A percentile compares a stretch with the other conserved stretches of the same genome.
These are phyloP conservation scores for Digitaria exilis DNA, from an alignment of 202 grass and related monocot species.

Conservation along the genomic window DNA sequence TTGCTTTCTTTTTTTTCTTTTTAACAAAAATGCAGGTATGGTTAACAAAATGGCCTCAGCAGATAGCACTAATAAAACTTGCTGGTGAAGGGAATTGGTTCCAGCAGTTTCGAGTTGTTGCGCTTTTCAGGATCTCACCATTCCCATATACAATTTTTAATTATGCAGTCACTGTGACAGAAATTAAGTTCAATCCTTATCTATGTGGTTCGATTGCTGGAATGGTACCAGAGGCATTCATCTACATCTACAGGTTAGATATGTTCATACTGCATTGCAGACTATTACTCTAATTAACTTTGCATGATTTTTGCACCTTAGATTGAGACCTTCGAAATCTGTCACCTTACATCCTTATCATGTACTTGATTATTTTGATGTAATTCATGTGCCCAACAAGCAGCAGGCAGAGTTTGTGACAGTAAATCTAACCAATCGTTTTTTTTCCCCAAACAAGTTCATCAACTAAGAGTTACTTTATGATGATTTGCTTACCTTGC, in stretches of 20 bases:
- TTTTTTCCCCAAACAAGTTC: background rate
- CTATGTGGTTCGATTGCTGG: slow-evolving; percentile 86
- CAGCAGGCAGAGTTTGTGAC: background rate
- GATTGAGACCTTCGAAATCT: slow-evolving; percentile 11
- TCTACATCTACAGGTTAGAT: slow-evolving; percentile 97
- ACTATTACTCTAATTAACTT: background rate
- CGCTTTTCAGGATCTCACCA: slow-evolving; percentile 94
- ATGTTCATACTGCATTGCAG: slow-evolving; percentile 21
- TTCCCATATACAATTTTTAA: slow-evolving; percentile 99
- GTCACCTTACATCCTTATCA: background rate
- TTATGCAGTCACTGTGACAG: slow-evolving; percentile 86
- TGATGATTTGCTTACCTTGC: slow-evolving; percentile 32
- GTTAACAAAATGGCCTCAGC: slow-evolving; percentile 94
- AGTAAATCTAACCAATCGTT: background rate
- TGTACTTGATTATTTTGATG: background rate
- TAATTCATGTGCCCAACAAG: background rate
- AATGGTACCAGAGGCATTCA: slow-evolving; percentile 93
- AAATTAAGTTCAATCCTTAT: slow-evolving; percentile 91
- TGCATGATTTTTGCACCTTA: background rate
- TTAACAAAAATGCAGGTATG: slow-evolving; percentile 59
- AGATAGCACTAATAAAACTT: slow-evolving; percentile 81
- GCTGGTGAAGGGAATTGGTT: slow-evolving; percentile 93
- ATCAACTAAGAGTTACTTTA: background rate
- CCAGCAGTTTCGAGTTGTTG: slow-evolving; percentile 90
- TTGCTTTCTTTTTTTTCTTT: slow-evolving; percentile 1